These are phyloP conservation scores for Pinus taeda DNA, from an alignment of 75 land plant species.

Conservation along the genomic window DNA sequence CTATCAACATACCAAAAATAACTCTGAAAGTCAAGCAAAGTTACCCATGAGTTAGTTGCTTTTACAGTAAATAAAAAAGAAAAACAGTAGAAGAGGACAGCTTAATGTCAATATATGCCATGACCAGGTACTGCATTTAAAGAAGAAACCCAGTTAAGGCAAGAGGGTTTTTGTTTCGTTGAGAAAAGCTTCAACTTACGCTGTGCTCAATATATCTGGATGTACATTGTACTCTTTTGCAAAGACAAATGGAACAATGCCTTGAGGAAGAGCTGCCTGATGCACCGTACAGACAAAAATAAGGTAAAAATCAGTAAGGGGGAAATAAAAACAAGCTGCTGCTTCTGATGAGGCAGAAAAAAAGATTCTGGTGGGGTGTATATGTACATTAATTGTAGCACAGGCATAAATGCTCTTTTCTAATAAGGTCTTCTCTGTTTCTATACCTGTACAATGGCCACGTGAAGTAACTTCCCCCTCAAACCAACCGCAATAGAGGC, in stretches of 20 bases:
- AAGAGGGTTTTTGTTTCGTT: too few relatives aligned
- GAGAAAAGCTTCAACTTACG: conserved; percentile 22
- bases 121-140: too few relatives aligned
- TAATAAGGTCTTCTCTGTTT: not conserved
- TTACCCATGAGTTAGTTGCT: too few relatives aligned
- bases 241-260: conserved; percentile 75
- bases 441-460: conserved; percentile 89
- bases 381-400: not conserved
- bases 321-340: not conserved
- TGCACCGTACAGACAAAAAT: not conserved
- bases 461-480: conserved; percentile 58
- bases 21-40: conserved; percentile 39
- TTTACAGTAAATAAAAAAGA: too few relatives aligned
- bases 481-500: conserved; percentile 77
- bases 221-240: conserved; percentile 83
- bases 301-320: not conserved
- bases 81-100: too few relatives aligned
- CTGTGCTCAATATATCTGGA: conserved; percentile 69
- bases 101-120: too few relatives aligned
- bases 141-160: too few relatives aligned
- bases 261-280: conserved; percentile 84
- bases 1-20: conserved; percentile 72
- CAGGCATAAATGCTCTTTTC: not conserved
- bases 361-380: not conserved
- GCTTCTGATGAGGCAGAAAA: not conserved